These are phyloP conservation scores for Brasenia schreberi DNA, from an alignment of 164 flowering plant genomes.

Conservation along the genomic window DNA sequence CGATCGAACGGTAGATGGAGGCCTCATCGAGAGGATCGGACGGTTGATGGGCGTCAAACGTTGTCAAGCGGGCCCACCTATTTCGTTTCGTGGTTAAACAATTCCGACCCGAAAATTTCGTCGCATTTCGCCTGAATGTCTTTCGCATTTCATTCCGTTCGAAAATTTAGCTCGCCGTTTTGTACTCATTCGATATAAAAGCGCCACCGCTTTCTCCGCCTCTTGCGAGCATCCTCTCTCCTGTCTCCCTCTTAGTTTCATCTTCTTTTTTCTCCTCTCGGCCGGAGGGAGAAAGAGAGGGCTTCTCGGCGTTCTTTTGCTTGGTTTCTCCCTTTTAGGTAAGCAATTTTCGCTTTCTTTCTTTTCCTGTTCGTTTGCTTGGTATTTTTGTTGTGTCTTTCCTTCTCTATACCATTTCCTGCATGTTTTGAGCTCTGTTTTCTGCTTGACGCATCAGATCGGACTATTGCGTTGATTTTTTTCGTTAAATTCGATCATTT, in stretches of 20 bases:
- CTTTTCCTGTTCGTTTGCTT: neutral
- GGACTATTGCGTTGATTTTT: neutral
- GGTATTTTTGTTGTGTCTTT: neutral
- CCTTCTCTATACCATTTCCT: neutral
- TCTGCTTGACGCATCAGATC: neutral
- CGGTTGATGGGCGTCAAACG: neutral
- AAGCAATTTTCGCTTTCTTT: neutral
- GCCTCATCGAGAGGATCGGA: neutral
- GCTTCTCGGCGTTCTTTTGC: neutral
- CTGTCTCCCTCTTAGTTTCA: neutral
- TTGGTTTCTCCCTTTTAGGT: neutral
- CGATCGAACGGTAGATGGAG: neutral
- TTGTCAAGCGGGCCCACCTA: slow-evolving; percentile 2
- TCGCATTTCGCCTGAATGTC: slow-evolving; percentile 1
- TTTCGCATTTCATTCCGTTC: slow-evolving; percentile 1
- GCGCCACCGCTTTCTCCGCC: neutral
- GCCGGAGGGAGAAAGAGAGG: neutral
- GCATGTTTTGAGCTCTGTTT: neutral
- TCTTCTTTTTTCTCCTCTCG: neutral
- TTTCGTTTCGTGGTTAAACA: slow-evolving; percentile 3
- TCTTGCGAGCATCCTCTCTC: neutral
- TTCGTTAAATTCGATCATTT: neutral
- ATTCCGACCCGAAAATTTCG: neutral
- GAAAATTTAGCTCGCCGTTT: neutral
- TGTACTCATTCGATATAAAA: neutral